Conservation (phyloP, 257 asterid species). For the Solanum ahanhuiri region DNA sequence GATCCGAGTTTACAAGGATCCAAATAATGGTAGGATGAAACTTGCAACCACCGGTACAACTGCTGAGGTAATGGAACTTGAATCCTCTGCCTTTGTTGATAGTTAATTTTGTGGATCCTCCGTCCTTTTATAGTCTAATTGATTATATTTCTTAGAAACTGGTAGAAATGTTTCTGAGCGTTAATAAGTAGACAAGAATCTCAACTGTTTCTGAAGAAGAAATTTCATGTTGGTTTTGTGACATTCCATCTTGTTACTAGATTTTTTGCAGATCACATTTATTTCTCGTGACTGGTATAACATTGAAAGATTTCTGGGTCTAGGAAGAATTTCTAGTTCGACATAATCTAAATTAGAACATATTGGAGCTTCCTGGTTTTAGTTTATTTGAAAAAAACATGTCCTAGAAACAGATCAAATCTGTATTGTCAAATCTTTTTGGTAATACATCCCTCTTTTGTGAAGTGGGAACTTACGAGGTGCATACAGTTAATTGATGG, state of each 20-base stretch:
- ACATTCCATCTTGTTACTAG: neutral
- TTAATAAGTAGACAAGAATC: neutral
- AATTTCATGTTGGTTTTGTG: neutral
- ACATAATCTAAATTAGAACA: neutral
- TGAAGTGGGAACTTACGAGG: neutral
- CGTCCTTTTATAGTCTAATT: neutral
- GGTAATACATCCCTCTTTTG: neutral
- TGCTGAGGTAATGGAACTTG: slow-evolving; percentile 62
- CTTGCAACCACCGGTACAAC: slow-evolving; percentile 77
- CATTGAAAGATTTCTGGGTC: neutral
- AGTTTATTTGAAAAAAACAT: neutral
- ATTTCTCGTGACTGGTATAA: neutral
- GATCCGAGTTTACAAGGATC: slow-evolving; percentile 68
- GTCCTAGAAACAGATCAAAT: neutral
- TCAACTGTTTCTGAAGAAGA: neutral
- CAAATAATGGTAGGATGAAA: slow-evolving; percentile 31
- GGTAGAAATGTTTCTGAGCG: neutral
- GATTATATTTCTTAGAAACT: neutral
- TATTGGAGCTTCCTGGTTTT: neutral
- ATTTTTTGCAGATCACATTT: neutral
- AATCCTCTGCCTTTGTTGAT: neutral
- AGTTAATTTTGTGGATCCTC: neutral
- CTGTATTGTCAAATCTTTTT: neutral
- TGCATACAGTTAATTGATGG: neutral
- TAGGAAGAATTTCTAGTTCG: neutral